These are phyloP conservation scores for Candida saitoana DNA, from an alignment of 805 yeast species.

Conservation along the genomic window DNA sequence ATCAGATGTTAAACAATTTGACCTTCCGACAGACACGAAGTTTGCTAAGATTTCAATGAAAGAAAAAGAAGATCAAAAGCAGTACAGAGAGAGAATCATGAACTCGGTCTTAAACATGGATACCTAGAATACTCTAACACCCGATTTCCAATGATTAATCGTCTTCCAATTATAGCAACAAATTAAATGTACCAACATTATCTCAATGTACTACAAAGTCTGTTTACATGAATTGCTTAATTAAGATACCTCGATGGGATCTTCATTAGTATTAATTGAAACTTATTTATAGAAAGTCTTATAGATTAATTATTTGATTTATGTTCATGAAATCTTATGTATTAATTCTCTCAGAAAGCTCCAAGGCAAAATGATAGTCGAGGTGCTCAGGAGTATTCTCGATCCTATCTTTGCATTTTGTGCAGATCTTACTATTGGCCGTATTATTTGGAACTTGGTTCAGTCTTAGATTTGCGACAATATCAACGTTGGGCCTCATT, in stretches of 20 bases:
- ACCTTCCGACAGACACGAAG: slow-evolving; percentile 50
- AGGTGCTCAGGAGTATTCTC: slow-evolving; percentile 44
- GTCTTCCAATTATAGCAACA: no score
- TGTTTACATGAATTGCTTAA: no score
- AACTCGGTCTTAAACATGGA: slow-evolving; percentile 48
- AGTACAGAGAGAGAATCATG: slow-evolving; percentile 56
- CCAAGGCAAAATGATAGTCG: slow-evolving; percentile 53
- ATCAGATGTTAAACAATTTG: slow-evolving; percentile 38
- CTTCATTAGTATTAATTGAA: no score
- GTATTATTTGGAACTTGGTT: neutral
- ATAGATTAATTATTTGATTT: no score
- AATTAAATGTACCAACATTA: no score
- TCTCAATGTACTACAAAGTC: no score
- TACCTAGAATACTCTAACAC: no score
- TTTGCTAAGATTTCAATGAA: slow-evolving; percentile 51
- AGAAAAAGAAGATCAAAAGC: slow-evolving; percentile 47
- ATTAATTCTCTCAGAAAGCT: slow-evolving; percentile 43
- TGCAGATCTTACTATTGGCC: slow-evolving; percentile 20
- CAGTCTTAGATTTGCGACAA: neutral
- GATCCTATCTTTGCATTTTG: slow-evolving; percentile 21
- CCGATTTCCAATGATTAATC: no score
- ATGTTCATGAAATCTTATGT: no score
- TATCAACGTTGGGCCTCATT: neutral
- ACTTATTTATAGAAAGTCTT: no score
- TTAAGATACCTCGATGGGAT: no score